Evolutionary conservation across 106 monocot species (phyloP).

Genomic region (Apostasia shenzhenica): DNA sequence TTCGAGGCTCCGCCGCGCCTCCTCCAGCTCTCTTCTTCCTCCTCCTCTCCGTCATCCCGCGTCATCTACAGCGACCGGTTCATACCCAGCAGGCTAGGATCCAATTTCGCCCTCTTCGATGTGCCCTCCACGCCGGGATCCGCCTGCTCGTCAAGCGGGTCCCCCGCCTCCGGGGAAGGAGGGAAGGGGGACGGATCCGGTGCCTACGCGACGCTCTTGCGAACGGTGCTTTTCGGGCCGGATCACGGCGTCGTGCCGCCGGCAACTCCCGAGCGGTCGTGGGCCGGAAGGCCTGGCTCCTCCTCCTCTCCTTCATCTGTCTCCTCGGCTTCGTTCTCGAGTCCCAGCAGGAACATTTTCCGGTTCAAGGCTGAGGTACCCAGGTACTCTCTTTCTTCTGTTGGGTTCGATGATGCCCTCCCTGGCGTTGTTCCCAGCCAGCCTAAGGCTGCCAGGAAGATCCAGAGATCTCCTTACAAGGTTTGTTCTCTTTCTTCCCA

Average conservation of each 20-base stretch:
- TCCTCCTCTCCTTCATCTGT: conserved; percentile 32
- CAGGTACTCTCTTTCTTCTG: conserved; percentile 20
- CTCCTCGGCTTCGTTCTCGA: conserved; percentile 17
- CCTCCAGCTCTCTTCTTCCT: conserved; percentile 8
- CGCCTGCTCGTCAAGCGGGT: neutral
- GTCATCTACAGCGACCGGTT: conserved; percentile 75
- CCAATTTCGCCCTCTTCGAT: conserved; percentile 69
- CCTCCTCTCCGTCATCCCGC: conserved; percentile 24
- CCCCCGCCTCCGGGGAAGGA: conserved; percentile 8
- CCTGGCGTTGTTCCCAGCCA: conserved; percentile 28
- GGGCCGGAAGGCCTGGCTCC: conserved; percentile 5
- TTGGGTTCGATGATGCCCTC: conserved; percentile 39
- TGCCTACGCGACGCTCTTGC: conserved; percentile 49
- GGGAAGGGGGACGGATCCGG: conserved; percentile 21
- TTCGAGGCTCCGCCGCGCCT: conserved; percentile 9
- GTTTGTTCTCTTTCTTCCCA: conserved; percentile 9
- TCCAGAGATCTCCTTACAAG: conserved; percentile 80
- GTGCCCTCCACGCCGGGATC: conserved; percentile 14
- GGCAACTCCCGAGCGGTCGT: conserved; percentile 23
- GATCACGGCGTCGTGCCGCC: conserved; percentile 29
- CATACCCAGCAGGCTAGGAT: conserved; percentile 68
- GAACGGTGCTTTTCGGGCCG: conserved; percentile 58
- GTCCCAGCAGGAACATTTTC: conserved; percentile 73
- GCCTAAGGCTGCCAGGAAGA: conserved; percentile 55
- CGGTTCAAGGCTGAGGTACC: conserved; percentile 74